Evolutionary conservation across 129 eudicot species (phyloP).

Genomic region (Arctium lappa): DNA sequence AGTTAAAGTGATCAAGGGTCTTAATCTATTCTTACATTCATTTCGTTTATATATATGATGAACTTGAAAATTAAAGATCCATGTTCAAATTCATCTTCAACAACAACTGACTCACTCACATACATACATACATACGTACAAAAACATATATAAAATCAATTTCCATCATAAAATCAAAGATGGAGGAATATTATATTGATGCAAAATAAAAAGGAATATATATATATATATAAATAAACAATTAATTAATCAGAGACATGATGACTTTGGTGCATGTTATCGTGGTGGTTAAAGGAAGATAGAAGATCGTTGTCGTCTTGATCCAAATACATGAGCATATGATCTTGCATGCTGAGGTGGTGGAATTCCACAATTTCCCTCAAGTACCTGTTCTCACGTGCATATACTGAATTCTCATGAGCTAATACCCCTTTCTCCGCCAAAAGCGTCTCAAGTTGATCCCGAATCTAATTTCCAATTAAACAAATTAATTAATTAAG

Average conservation of each 20-base stretch:
- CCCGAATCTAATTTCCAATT: conserved; percentile 49
- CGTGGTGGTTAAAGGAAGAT: background rate
- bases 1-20: too few relatives aligned
- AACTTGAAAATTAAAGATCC: background rate
- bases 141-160: background rate
- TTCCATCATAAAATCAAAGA: background rate
- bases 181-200: background rate
- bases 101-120: background rate
- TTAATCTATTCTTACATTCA: too few relatives aligned
- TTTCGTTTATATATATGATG: too few relatives aligned
- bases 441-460: conserved; percentile 70
- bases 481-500: too few relatives aligned
- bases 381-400: conserved; percentile 69
- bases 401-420: conserved; percentile 58
- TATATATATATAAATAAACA: too few relatives aligned
- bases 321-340: conserved; percentile 55
- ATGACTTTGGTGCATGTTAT: background rate
- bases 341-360: conserved; percentile 74
- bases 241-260: background rate
- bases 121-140: background rate
- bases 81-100: background rate
- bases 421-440: conserved; percentile 81
- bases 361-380: conserved; percentile 77
- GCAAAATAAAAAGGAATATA: background rate
- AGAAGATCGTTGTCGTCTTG: conserved; percentile 48